phyloP scores from a whole-genome alignment of 805 yeast species.

The Huiozyma sinensis region DNA sequence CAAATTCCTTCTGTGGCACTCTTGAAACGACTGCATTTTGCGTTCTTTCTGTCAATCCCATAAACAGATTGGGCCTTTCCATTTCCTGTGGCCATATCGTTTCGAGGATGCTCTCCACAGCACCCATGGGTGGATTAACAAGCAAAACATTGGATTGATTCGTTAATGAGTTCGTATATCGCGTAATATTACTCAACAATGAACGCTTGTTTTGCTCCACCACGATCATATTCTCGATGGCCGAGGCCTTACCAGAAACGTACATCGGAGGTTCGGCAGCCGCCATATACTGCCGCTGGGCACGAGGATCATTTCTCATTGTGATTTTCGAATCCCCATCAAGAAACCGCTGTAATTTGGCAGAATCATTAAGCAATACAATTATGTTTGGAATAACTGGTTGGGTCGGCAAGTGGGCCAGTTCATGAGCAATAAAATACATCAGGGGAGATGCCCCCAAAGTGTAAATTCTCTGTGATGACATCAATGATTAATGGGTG shows the following conservation, averaged over 20 bases:
- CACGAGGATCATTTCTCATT: background rate
- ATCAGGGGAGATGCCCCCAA: slow-evolving; percentile 35
- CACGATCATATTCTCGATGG: slow-evolving; percentile 39
- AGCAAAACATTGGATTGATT: slow-evolving; percentile 46
- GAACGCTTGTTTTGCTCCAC: slow-evolving; percentile 13
- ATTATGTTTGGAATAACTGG: slow-evolving; percentile 32
- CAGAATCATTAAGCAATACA: slow-evolving; percentile 34
- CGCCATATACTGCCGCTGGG: slow-evolving; percentile 21
- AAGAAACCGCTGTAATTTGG: slow-evolving; percentile 33
- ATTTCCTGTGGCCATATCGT: slow-evolving; percentile 40
- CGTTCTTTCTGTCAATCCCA: slow-evolving; percentile 31
- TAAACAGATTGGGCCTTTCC: slow-evolving; percentile 45
- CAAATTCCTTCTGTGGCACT: background rate
- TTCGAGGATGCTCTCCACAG: slow-evolving; percentile 36
- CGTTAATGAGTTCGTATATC: slow-evolving; percentile 33
- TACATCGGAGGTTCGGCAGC: slow-evolving; percentile 24
- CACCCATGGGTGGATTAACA: slow-evolving; percentile 66
- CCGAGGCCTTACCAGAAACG: slow-evolving; percentile 23
- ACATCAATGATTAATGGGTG: slow-evolving; percentile 6
- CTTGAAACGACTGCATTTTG: background rate
- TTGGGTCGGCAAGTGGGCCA: slow-evolving; percentile 31
- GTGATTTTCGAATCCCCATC: slow-evolving; percentile 32
- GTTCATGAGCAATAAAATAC: slow-evolving; percentile 34
- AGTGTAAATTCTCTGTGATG: slow-evolving; percentile 30
- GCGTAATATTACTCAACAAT: slow-evolving; percentile 40